phyloP scores from a whole-genome alignment of 164 flowering plant genomes.

The Litsea cubeba region DNA sequence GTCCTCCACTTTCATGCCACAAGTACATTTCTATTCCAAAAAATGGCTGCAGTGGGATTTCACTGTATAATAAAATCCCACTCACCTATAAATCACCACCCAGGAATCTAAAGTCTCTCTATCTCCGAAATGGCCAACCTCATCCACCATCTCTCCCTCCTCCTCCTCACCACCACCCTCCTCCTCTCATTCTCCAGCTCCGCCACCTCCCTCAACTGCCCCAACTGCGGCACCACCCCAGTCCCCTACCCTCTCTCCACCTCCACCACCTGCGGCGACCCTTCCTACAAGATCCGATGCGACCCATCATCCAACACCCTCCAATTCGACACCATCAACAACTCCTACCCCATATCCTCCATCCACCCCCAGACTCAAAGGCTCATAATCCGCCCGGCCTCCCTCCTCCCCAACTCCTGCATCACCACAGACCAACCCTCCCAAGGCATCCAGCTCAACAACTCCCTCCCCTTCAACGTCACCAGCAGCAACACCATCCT shows the following conservation, averaged over 20 bases:
- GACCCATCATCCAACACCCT: conserved; percentile 13
- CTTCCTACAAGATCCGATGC: conserved; percentile 34
- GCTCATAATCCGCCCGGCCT: conserved; percentile 27
- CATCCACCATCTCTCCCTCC: not conserved
- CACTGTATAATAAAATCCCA: too few species aligned
- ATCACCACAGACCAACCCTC: conserved; percentile 18
- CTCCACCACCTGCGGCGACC: conserved; percentile 38
- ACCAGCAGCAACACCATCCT: conserved; percentile 51
- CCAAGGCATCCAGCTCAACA: conserved; percentile 49
- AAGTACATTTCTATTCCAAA: too few species aligned
- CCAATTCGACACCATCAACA: conserved; percentile 25
- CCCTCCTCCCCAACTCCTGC: conserved; percentile 22
- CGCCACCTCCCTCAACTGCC: conserved; percentile 12
- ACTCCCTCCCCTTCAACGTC: conserved; percentile 52
- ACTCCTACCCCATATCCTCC: conserved; percentile 30
- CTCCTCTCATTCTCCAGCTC: not conserved
- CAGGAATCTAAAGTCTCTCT: not conserved
- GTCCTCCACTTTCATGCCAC: too few species aligned
- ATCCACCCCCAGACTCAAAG: conserved; percentile 26
- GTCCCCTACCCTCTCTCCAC: conserved; percentile 52
- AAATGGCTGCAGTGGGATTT: too few species aligned
- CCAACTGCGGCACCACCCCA: conserved; percentile 28
- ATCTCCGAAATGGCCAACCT: not conserved
- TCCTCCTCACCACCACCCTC: not conserved
- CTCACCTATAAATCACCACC: too few species aligned